These are phyloP conservation scores for Dothidotthia symphoricarpi DNA, from an alignment of 2,329 filamentous ascomycete species.

Conservation along the genomic window DNA sequence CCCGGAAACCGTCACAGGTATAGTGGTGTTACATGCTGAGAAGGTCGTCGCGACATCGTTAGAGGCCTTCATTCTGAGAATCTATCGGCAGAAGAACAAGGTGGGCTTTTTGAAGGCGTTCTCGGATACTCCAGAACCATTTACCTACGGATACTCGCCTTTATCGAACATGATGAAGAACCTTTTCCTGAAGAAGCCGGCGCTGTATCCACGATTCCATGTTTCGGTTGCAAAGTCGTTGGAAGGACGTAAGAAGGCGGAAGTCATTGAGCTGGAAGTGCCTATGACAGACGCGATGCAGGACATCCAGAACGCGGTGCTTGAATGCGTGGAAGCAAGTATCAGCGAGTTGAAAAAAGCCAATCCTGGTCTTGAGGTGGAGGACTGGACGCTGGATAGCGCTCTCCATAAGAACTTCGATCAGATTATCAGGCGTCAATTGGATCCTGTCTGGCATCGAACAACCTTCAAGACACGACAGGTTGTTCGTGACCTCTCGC, in stretches of 20 bases:
- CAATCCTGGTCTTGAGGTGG: constrained; percentile 88
- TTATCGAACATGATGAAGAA: constrained; percentile 89
- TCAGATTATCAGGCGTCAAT: constrained; percentile 77
- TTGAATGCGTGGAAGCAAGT: constrained; percentile 94
- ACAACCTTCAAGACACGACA: constrained; percentile 93
- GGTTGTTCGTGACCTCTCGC: constrained; percentile 84
- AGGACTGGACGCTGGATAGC: constrained; percentile 94
- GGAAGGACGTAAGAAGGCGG: constrained; percentile 87
- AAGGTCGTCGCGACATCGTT: constrained; percentile 78
- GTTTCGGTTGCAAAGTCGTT: constrained; percentile 83
- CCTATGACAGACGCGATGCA: constrained; percentile 94
- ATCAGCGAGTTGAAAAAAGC: constrained; percentile 91
- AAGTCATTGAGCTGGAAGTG: constrained; percentile 95
- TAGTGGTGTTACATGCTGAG: constrained; percentile 87
- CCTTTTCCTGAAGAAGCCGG: constrained; percentile 82
- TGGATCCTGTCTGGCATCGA: constrained; percentile 96
- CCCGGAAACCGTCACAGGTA: constrained; percentile 79
- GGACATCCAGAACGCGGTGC: constrained; percentile 87
- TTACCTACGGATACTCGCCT: constrained; percentile 83
- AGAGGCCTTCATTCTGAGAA: constrained; percentile 91
- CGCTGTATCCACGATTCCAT: constrained; percentile 92
- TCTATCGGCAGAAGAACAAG: constrained; percentile 94
- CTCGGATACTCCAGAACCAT: constrained; percentile 88
- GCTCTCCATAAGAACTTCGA: constrained; percentile 92
- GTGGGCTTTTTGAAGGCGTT: constrained; percentile 92